Evolutionary conservation across 2,329 filamentous ascomycete genomes (phyloP), one percentile per base, ranked within the genome.

Genomic region (Thelonectria rubi): DNA sequence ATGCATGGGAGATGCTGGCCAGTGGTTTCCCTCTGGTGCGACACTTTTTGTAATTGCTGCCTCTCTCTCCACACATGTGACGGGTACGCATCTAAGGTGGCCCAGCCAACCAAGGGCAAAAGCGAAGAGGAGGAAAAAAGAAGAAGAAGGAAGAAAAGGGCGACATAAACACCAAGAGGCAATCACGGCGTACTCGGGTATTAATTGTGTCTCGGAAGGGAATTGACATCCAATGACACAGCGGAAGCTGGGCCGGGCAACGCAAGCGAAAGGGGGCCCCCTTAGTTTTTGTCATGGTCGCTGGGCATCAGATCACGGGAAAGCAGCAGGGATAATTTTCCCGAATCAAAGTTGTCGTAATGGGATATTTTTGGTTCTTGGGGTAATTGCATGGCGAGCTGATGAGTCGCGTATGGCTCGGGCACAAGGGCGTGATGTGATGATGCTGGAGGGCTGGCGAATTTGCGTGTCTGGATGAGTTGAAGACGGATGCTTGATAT

Each of bases 91-190:
- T 20, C 5, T 20, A 30, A 11, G n/a, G 54, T 56, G 54, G 45
- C 45, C 54, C 54, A 56, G 54, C 54, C 54, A 56, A 56, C 54
- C 53, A 49, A 15, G n/a, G 15, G 39, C 39, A 17, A 42, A 42
- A 17, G 17, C 14, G 5, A 15, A 40, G n/a, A 55, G 18, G 24
- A n/a, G n/a, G n/a, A n/a, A n/a, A n/a, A n/a, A n/a, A n/a, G n/a
- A n/a, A n/a, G 5, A 15, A 40, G n/a, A 55, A n/a, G 24, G 14
- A 40, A 30, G 45, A 32, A 49, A 43, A 56, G 45, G 54, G 45
- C 46, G 45, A 56, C 45, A 49, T 42, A 45, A 56, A 49, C 45
- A 49, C 54, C n/a, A 37, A 39, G 14, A 15, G 14, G 15, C 14
- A 48, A 26, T 14, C 45, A 17, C 34, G 12, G 34, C 42, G 42